phyloP scores from a whole-genome alignment of 495 filamentous ascomycete genomes.

The Xanthoparmelia taractica region DNA sequence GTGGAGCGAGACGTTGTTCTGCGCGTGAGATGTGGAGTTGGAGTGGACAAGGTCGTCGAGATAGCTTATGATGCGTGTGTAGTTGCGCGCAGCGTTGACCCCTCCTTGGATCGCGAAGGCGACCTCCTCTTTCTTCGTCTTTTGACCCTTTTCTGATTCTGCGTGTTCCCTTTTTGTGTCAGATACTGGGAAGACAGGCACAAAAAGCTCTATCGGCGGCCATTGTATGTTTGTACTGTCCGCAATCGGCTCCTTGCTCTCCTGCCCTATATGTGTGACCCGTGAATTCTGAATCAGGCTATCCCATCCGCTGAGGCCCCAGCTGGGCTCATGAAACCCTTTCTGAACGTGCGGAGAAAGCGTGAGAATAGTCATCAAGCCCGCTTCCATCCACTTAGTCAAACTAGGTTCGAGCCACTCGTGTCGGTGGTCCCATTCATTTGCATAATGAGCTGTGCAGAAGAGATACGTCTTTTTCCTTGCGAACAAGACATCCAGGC shows the following conservation, averaged over 20 bases:
- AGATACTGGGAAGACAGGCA: not conserved
- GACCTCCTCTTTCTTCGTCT: not conserved
- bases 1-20: not conserved
- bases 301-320: not conserved
- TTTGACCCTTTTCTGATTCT: no score
- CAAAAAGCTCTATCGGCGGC: not conserved
- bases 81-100: not conserved
- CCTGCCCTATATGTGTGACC: not conserved
- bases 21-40: not conserved
- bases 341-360: not conserved
- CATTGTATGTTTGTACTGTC: not conserved
- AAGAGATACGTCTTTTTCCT: not conserved
- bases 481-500: not conserved
- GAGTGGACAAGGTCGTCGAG: not conserved
- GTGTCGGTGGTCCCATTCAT: not conserved
- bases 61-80: not conserved
- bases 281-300: not conserved
- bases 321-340: not conserved
- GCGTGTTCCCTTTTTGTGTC: not conserved
- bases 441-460: not conserved
- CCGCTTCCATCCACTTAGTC: not conserved
- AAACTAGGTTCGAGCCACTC: not conserved
- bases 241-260: not conserved
- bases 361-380: not conserved
- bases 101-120: not conserved